These are phyloP conservation scores for Carex arenaria DNA, from an alignment of 202 grass and related monocot species.

Conservation along the genomic window DNA sequence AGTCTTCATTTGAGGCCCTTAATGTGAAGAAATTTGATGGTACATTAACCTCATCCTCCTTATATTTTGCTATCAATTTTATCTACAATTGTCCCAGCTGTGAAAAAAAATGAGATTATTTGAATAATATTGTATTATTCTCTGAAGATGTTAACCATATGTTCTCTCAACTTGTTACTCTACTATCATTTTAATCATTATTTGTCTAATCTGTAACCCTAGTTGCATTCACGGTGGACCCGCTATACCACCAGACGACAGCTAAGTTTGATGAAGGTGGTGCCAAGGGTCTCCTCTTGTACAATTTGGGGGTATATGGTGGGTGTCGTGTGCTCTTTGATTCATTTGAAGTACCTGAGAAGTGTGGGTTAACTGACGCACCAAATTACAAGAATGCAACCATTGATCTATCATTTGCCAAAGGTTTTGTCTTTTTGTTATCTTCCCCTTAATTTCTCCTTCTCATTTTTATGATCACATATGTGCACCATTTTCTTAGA, in stretches of 20 bases:
- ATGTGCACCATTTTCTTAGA: neutral
- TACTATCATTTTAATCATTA: constrained; percentile 5
- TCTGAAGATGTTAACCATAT: neutral
- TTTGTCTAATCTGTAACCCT: constrained; percentile 28
- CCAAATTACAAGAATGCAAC: constrained; percentile 33
- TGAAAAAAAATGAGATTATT: neutral
- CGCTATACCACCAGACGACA: constrained; percentile 93
- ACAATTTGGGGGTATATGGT: constrained; percentile 89
- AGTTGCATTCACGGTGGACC: constrained; percentile 92
- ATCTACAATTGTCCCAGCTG: neutral
- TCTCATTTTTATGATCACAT: neutral
- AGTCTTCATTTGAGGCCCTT: constrained; percentile 87
- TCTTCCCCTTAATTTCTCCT: neutral
- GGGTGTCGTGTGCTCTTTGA: constrained; percentile 80
- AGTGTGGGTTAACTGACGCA: constrained; percentile 39
- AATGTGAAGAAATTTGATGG: constrained; percentile 99
- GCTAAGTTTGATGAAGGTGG: constrained; percentile 98
- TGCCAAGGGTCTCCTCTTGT: constrained; percentile 82
- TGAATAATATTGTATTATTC: constrained; percentile 2
- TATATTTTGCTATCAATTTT: neutral
- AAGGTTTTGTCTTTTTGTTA: constrained; percentile 42
- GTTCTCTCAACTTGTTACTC: neutral
- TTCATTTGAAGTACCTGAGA: constrained; percentile 84
- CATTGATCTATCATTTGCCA: constrained; percentile 77
- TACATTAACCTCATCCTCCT: constrained; percentile 28